phyloP scores from a whole-genome alignment of 1,284 basidiomycete genomes.

The Trichosporon sp. region DNA sequence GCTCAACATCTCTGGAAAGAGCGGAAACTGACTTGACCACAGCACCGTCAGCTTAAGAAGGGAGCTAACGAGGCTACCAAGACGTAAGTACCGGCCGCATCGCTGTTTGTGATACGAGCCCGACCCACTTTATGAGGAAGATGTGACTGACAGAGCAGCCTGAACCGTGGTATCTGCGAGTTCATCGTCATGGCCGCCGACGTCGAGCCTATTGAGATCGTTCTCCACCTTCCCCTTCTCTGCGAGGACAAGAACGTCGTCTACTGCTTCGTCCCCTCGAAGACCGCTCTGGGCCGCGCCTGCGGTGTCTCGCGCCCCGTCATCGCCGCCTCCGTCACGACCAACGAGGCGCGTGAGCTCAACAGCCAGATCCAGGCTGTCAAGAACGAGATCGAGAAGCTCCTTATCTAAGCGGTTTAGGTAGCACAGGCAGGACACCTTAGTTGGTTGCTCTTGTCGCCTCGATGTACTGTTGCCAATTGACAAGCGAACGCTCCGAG shows the following conservation, averaged over 20 bases:
- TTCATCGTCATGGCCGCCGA: constrained; percentile 97
- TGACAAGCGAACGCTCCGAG: too few species aligned
- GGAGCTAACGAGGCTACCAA: constrained; percentile 67
- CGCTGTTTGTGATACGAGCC: neutral
- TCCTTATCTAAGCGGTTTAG: constrained; percentile 51
- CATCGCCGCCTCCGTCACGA: constrained; percentile 91
- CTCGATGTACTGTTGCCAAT: neutral
- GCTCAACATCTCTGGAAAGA: too few species aligned
- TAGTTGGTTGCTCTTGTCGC: neutral
- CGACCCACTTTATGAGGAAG: too few species aligned
- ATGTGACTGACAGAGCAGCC: constrained; percentile 12
- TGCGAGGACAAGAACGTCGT: constrained; percentile 99
- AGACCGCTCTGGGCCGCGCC: constrained; percentile 71
- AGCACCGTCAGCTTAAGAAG: constrained; percentile 95
- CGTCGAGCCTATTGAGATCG: constrained; percentile 95
- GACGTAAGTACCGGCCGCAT: constrained; percentile 51
- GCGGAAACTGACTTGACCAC: neutral
- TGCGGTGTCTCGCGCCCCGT: constrained; percentile 95
- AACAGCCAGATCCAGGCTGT: constrained; percentile 83
- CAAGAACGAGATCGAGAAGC: constrained; percentile 82
- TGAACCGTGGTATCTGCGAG: constrained; percentile 84
- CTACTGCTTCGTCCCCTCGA: constrained; percentile 14
- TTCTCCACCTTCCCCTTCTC: constrained; percentile 91
- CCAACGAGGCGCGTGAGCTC: constrained; percentile 90
- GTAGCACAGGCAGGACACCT: neutral